A percentile compares a stretch with the other conserved stretches of the same genome.
These are phyloP conservation scores for Kluyveromyces starmeri DNA, from an alignment of 805 yeast species.

Conservation along the genomic window DNA sequence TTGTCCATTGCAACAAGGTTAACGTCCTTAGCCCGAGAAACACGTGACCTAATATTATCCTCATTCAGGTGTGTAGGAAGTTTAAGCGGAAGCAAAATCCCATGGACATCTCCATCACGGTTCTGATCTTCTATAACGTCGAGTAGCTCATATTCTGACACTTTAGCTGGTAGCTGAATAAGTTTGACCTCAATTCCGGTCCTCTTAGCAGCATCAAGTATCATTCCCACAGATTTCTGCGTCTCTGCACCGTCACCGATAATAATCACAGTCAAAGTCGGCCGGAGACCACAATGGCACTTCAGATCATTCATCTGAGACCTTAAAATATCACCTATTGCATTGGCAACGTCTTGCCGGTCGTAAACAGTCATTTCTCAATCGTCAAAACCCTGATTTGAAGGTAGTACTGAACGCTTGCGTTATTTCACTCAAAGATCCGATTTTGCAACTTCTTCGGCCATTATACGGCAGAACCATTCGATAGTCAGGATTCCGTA, in stretches of 20 bases:
- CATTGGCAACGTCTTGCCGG: slow-evolving; percentile 50
- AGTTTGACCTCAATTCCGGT: slow-evolving; percentile 67
- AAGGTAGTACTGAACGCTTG: no score
- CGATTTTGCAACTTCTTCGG: no score
- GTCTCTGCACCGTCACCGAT: slow-evolving; percentile 89
- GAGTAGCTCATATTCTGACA: slow-evolving; percentile 52
- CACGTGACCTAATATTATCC: slow-evolving; percentile 69
- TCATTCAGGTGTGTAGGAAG: slow-evolving; percentile 76
- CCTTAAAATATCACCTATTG: slow-evolving; percentile 43
- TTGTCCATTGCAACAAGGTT: slow-evolving; percentile 89
- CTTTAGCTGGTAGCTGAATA: slow-evolving; percentile 53
- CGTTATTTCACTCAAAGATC: no score
- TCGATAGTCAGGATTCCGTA: no score
- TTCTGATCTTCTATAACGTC: slow-evolving; percentile 55
- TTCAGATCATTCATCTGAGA: slow-evolving; percentile 41
- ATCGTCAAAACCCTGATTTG: no score
- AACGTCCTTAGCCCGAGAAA: slow-evolving; percentile 77
- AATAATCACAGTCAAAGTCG: slow-evolving; percentile 76
- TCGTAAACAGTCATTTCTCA: slow-evolving; percentile 38
- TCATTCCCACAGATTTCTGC: slow-evolving; percentile 83
- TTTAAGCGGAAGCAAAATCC: slow-evolving; percentile 84
- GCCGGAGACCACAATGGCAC: slow-evolving; percentile 47
- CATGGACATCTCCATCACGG: slow-evolving; percentile 69
- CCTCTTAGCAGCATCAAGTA: slow-evolving; percentile 79
- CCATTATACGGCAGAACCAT: no score